These are phyloP conservation scores for Lasiosphaeria miniovina DNA, from an alignment of 495 filamentous ascomycete genomes.

Conservation along the genomic window DNA sequence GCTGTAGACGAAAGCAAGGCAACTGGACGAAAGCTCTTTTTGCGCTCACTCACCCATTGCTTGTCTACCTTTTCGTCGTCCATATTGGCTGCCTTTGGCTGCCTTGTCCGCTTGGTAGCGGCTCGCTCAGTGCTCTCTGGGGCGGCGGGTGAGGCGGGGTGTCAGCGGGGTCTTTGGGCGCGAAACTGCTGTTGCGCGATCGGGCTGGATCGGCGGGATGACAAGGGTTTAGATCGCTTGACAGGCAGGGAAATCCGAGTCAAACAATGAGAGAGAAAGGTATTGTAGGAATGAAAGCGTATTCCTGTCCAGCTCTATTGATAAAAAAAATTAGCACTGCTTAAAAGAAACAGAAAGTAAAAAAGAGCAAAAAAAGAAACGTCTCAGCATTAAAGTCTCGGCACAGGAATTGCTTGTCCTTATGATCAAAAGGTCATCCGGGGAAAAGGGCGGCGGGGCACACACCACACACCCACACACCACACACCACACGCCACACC, in stretches of 20 bases:
- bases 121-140: neutral
- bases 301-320: neutral
- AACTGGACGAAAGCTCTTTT: neutral
- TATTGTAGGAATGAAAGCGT: neutral
- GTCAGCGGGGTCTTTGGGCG: neutral
- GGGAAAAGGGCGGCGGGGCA: neutral
- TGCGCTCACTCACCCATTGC: constrained; percentile 9
- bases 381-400: neutral
- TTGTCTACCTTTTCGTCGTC: constrained; percentile 4
- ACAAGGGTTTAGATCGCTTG: neutral
- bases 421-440: neutral
- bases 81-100: neutral
- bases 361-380: neutral
- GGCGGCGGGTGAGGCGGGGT: neutral
- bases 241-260: no score
- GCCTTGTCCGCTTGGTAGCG: neutral
- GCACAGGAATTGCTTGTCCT: neutral
- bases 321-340: neutral
- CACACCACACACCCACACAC: neutral
- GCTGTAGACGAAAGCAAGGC: neutral
- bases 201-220: neutral
- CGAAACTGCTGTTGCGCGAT: neutral
- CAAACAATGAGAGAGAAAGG: neutral
- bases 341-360: neutral
- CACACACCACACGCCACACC: neutral